A percentile compares a stretch with the other conserved stretches of the same genome.
Evolutionary conservation across 305 asterid genomes (phyloP).

Genomic region (Solanum hybrid): DNA sequence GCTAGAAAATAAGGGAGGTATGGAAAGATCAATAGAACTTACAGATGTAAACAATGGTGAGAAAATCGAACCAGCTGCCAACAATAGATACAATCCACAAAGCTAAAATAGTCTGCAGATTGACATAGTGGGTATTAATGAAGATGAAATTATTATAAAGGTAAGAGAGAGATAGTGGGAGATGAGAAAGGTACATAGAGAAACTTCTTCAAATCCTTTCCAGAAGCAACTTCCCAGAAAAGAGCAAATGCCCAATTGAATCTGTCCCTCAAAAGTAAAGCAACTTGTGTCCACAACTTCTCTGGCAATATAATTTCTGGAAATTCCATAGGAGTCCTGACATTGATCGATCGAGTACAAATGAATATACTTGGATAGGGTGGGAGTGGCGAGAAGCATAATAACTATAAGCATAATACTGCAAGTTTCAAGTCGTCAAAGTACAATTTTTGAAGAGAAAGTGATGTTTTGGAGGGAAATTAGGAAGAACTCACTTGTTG

Average conservation of each 20-base stretch:
- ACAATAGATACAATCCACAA: constrained; percentile 50
- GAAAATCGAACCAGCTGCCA: constrained; percentile 79
- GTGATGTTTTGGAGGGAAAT: background rate
- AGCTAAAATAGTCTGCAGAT: constrained; percentile 30
- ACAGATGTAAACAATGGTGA: constrained; percentile 64
- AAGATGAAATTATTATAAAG: background rate
- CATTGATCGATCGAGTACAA: background rate
- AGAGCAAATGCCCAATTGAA: constrained; percentile 39
- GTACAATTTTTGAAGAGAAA: no score
- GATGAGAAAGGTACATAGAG: constrained; percentile 26
- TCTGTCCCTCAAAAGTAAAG: constrained; percentile 47
- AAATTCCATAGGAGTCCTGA: constrained; percentile 51
- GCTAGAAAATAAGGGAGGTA: background rate
- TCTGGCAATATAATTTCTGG: constrained; percentile 60
- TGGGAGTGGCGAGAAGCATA: background rate
- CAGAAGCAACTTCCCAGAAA: constrained; percentile 51
- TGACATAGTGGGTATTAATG: background rate
- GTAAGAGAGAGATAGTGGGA: background rate
- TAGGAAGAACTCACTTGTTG: constrained; percentile 39
- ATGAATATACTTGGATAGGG: background rate
- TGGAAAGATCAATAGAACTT: constrained; percentile 19
- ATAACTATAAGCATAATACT: background rate
- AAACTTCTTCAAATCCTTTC: constrained; percentile 58
- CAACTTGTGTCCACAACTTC: constrained; percentile 35
- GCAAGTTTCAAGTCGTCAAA: background rate